Conservation (phyloP, 2,329 filamentous ascomycete genomes). For the Penicillium glabrum region DNA sequence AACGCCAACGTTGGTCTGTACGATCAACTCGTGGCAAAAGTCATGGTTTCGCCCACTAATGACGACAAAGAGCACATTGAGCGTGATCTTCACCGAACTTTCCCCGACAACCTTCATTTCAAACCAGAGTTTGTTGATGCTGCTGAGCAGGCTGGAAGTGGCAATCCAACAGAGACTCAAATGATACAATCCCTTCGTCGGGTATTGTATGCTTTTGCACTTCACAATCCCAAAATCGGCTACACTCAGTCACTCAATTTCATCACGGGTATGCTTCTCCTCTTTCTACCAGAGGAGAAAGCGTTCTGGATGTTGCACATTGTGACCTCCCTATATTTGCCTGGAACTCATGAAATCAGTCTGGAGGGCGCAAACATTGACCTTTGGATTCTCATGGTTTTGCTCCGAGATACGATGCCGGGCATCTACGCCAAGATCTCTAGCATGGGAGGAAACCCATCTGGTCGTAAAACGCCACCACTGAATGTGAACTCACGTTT, state of each 20-base stretch:
- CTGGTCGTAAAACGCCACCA: slow-evolving; percentile 42
- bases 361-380: slow-evolving; percentile 93
- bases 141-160: slow-evolving; percentile 24
- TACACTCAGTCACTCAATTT: slow-evolving; percentile 98
- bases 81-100: slow-evolving; percentile 88
- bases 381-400: slow-evolving; percentile 86
- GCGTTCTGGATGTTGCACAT: slow-evolving; percentile 91
- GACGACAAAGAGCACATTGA: slow-evolving; percentile 89
- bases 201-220: slow-evolving; percentile 83
- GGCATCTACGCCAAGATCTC: slow-evolving; percentile 85
- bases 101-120: slow-evolving; percentile 90
- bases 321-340: slow-evolving; percentile 83
- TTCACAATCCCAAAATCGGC: slow-evolving; percentile 87
- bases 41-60: slow-evolving; percentile 64
- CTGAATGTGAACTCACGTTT: slow-evolving; percentile 55
- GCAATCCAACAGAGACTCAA: slow-evolving; percentile 61
- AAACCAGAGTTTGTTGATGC: slow-evolving; percentile 58
- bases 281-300: slow-evolving; percentile 91
- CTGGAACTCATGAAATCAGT: slow-evolving; percentile 86
- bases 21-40: slow-evolving; percentile 64
- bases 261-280: slow-evolving; percentile 80
- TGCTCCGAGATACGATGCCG: slow-evolving; percentile 79
- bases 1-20: slow-evolving; percentile 77
- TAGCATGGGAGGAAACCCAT: slow-evolving; percentile 55
- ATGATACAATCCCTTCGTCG: slow-evolving; percentile 80